Evolutionary conservation across 2,329 filamentous ascomycete genomes (phyloP), one percentile per base, ranked within the genome.

Genomic region (Phialocephala sp.): DNA sequence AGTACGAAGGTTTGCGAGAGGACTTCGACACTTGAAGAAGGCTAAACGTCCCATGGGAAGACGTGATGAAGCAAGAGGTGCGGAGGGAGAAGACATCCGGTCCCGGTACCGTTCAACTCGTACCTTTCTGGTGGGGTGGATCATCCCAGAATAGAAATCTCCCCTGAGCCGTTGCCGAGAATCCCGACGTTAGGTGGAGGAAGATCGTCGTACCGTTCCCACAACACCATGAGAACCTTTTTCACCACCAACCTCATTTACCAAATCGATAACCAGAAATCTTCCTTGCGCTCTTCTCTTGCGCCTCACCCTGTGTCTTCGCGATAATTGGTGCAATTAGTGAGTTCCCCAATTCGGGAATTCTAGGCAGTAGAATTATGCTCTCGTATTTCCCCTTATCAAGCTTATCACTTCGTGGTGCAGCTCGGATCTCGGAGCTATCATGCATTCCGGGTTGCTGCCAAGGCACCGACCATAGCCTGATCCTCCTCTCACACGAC

Each of bases 141-240:
- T n/a, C 41, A n/a, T 15, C 41, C 41, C 37, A 4, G 11, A 41
- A 41, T 41, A 41, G 37, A 41, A 41, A 18, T 22, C n/a, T 2
- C 43, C n/a, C 45, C 45, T 50, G 45, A 50, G 45, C n/a, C n/a
- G 14, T 50, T 50, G 45, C 50, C 50, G 50, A 32, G 12, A 54
- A 12, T 32, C 8, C 50, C 50, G 50, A 27, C 50, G 11, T 35
- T 22, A 54, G 27, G 27, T 8, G 50, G 11, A 35, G n/a, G 4
- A 54, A 18, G 50, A 35, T 35, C 45, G 12, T 9, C n/a, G n/a
- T n/a, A n/a, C n/a, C n/a, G n/a, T n/a, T n/a, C 50, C 50, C 50
- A 54, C 27, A 54, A 54, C 35, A 15, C n/a, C n/a, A 50, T 11
- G 24, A 27, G 24, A 32, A 35, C 24, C 50, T 32, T 54, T 54